phyloP scores from a whole-genome alignment of 257 asterid genomes.

The Nemophila menziesii region DNA sequence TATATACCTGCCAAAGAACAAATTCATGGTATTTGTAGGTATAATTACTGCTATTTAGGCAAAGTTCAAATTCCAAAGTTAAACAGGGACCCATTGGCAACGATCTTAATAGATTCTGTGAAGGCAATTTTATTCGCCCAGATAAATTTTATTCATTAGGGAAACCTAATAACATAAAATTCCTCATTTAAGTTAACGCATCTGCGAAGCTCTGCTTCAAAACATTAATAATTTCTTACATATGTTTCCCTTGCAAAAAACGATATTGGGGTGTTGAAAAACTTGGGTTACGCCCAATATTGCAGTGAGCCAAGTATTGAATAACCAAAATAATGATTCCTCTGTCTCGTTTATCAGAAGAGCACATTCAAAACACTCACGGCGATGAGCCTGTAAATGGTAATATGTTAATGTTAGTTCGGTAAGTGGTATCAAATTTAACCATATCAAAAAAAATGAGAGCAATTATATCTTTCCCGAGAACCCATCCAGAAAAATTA shows the following conservation, averaged over 20 bases:
- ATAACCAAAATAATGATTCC: too few species aligned
- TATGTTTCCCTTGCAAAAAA: constrained; percentile 14
- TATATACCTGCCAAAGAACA: constrained; percentile 11
- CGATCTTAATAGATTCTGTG: constrained; percentile 7
- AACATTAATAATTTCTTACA: constrained; percentile 8
- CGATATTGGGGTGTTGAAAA: constrained; percentile 9
- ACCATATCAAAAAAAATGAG: constrained; percentile 9
- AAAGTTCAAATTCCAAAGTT: constrained; percentile 5
- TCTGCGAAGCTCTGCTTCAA: constrained; percentile 13
- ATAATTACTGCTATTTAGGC: constrained; percentile 3
- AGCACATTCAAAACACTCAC: too few species aligned
- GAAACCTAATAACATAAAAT: constrained; percentile 9
- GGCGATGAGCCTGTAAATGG: too few species aligned
- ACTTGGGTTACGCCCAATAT: constrained; percentile 11
- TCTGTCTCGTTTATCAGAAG: too few species aligned
- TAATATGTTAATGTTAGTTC: too few species aligned
- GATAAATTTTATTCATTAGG: constrained; percentile 6
- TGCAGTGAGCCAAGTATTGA: constrained; percentile 9
- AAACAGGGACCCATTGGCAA: constrained; percentile 10
- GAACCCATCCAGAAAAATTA: constrained; percentile 12
- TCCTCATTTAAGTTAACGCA: constrained; percentile 8
- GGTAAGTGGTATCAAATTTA: too few species aligned
- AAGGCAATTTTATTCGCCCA: constrained; percentile 10
- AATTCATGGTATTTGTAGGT: constrained; percentile 12
- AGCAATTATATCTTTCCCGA: not conserved